A percentile compares a stretch with the other conserved stretches of the same genome.
Conservation (phyloP, 148 eudicot species). For the Chenopodium album region DNA sequence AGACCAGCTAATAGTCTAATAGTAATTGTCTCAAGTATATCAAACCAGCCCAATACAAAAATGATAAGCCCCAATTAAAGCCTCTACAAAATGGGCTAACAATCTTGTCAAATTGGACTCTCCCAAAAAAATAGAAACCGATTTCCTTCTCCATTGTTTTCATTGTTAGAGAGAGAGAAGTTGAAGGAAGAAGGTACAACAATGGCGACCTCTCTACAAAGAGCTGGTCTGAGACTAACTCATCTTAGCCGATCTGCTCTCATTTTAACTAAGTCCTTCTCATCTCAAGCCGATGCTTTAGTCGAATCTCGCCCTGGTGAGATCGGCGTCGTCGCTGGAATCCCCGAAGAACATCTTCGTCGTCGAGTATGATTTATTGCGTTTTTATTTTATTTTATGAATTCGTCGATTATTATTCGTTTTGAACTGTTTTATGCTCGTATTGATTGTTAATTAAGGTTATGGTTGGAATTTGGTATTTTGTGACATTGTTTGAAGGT, state of each 20-base stretch:
- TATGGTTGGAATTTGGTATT: background rate
- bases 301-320: constrained; percentile 62
- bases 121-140: too few relatives aligned
- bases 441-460: background rate
- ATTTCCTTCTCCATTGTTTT: too few relatives aligned
- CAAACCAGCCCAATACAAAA: too few relatives aligned
- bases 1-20: too few relatives aligned
- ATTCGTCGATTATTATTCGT: background rate
- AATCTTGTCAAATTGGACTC: too few relatives aligned
- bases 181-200: constrained; percentile 4
- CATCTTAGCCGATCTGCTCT: constrained; percentile 35
- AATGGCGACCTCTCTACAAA: constrained; percentile 72
- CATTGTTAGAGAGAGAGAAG: background rate
- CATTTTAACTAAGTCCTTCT: constrained; percentile 41
- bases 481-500: background rate
- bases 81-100: too few relatives aligned
- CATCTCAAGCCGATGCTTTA: constrained; percentile 58
- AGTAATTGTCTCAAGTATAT: too few relatives aligned
- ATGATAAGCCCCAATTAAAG: too few relatives aligned
- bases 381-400: background rate
- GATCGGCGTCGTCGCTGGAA: constrained; percentile 74
- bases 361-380: constrained; percentile 42
- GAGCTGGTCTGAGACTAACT: constrained; percentile 42
- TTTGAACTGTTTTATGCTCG: background rate
- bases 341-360: constrained; percentile 68